Percentiles rank a stretch among this genome's conserved stretches.
Conservation (phyloP, 768 basidiomycete genomes). For the Phanerochaete sordida region DNA sequence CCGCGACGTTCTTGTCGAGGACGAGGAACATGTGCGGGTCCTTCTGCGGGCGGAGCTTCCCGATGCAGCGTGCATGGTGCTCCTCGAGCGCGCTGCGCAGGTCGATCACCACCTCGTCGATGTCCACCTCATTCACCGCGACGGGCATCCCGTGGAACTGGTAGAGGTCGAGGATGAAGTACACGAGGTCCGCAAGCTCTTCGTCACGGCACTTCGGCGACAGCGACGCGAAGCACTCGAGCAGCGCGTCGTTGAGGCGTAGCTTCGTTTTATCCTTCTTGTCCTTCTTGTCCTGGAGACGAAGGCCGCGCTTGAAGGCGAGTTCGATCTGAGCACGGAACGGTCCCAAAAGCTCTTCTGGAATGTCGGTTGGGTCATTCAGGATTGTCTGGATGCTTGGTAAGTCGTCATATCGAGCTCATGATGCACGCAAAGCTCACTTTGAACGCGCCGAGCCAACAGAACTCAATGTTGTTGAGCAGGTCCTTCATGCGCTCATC, state of each 20-base stretch:
- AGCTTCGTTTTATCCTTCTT: constrained; percentile 38
- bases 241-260: constrained; percentile 66
- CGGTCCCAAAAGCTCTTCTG: constrained; percentile 44
- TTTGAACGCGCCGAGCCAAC: constrained; percentile 98
- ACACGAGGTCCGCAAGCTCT: constrained; percentile 92
- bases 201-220: constrained; percentile 84
- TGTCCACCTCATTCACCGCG: constrained; percentile 87
- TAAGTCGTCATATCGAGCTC: too few relatives aligned
- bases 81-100: constrained; percentile 76
- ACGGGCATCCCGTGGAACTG: constrained; percentile 90
- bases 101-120: constrained; percentile 87
- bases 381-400: constrained; percentile 68
- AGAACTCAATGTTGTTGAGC: constrained; percentile 85
- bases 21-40: constrained; percentile 85
- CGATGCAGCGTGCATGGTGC: constrained; percentile 42
- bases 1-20: constrained; percentile 85
- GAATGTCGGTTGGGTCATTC: constrained; percentile 40
- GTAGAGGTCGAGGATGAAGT: constrained; percentile 91
- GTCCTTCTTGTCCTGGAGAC: constrained; percentile 56
- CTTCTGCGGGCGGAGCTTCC: constrained; percentile 19
- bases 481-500: constrained; percentile 74
- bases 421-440: constrained; percentile 47
- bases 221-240: constrained; percentile 83
- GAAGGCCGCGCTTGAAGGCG: constrained; percentile 66
- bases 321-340: constrained; percentile 71